A percentile compares a stretch with the other conserved stretches of the same genome.
Evolutionary conservation across 805 yeast genomes (phyloP).

Genomic region (Vanderwaltozyma yarrowii): DNA sequence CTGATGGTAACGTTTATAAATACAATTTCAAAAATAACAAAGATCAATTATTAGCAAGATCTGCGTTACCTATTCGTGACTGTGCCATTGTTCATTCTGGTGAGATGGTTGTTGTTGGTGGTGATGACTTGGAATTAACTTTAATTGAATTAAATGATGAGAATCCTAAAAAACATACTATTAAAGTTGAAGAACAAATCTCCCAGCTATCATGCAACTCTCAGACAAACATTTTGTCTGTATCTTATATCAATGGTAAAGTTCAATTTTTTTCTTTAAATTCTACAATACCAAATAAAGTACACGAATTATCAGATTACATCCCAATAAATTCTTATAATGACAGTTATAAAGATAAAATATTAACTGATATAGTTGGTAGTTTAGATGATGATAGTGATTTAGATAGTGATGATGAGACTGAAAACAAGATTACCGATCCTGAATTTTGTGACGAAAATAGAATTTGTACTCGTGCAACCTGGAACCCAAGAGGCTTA

Average conservation of each 20-base stretch:
- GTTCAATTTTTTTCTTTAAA: constrained; percentile 42
- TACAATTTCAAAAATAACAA: constrained; percentile 17
- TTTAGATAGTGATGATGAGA: constrained; percentile 35
- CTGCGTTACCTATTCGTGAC: constrained; percentile 32
- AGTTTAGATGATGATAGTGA: constrained; percentile 21
- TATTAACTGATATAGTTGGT: constrained; percentile 4
- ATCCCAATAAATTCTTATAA: constrained; percentile 27
- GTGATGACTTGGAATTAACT: constrained; percentile 51
- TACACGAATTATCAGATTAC: constrained; percentile 35
- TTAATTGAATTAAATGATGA: constrained; percentile 34
- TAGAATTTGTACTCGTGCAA: constrained; percentile 42
- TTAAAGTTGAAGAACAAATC: constrained; percentile 43
- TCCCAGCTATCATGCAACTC: constrained; percentile 45
- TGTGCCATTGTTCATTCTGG: constrained; percentile 53
- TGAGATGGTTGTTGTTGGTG: constrained; percentile 48
- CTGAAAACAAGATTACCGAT: constrained; percentile 26
- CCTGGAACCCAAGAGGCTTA: constrained; percentile 66
- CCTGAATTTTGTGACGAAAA: constrained; percentile 29
- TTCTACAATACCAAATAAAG: constrained; percentile 43
- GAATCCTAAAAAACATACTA: constrained; percentile 18
- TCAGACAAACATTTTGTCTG: constrained; percentile 46
- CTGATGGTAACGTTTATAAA: constrained; percentile 19
- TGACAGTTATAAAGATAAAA: constrained; percentile 20
- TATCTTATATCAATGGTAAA: constrained; percentile 51
- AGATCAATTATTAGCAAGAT: constrained; percentile 33